A percentile compares a stretch with the other conserved stretches of the same genome.
phyloP scores from a whole-genome alignment of 306 rosid genomes.

The Cucurbita ficifolia region DNA sequence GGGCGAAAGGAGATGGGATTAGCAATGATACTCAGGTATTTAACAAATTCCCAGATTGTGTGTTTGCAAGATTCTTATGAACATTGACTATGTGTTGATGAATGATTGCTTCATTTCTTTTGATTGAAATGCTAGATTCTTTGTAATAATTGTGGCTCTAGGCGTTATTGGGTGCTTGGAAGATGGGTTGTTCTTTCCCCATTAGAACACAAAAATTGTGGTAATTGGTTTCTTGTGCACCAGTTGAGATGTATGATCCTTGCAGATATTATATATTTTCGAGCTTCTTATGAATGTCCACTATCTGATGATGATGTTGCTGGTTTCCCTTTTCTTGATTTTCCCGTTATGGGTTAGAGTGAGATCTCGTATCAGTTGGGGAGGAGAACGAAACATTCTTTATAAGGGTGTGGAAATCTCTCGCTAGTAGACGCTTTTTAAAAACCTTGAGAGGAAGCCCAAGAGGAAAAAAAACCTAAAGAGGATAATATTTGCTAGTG shows the following conservation, averaged over 20 bases:
- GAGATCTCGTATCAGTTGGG: too few relatives aligned
- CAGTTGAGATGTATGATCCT: conserved; percentile 54
- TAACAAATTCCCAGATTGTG: too few relatives aligned
- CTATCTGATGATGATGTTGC: neutral
- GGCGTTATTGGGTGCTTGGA: conserved; percentile 52
- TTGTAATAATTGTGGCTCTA: conserved; percentile 9
- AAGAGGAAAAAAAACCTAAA: too few relatives aligned
- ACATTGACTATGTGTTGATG: neutral
- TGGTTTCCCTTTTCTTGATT: neutral
- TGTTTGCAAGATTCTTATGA: neutral
- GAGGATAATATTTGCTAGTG: too few relatives aligned
- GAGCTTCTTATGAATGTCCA: neutral
- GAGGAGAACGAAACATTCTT: too few relatives aligned
- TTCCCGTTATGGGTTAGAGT: neutral
- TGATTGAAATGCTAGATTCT: neutral
- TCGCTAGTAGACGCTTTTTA: too few relatives aligned
- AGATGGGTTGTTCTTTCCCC: conserved; percentile 44
- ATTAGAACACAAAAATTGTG: conserved; percentile 19
- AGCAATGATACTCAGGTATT: conserved; percentile 61
- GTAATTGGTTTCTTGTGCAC: conserved; percentile 36
- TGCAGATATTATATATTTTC: conserved; percentile 13
- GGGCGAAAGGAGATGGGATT: conserved; percentile 66
- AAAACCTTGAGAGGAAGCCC: too few relatives aligned
- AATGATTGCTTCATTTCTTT: neutral
- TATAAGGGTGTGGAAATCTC: too few relatives aligned